These are phyloP conservation scores for Talaromyces nanjingensis DNA, from an alignment of 495 filamentous ascomycete genomes.

Conservation along the genomic window DNA sequence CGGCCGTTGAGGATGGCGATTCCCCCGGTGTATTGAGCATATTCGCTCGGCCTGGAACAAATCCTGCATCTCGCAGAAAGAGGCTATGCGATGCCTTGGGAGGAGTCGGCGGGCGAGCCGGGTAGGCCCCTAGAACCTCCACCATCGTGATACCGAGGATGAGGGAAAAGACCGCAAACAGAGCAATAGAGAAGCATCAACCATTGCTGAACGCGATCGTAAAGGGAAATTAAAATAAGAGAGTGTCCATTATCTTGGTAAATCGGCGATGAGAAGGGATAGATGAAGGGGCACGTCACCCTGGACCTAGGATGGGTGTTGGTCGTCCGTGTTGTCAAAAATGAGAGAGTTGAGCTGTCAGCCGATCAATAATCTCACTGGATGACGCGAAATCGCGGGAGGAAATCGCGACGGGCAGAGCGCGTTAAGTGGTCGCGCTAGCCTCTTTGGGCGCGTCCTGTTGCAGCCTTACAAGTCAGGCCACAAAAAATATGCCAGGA, in stretches of 20 bases:
- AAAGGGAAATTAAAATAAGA: neutral
- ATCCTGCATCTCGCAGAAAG: conserved; percentile 25
- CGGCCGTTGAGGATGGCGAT: conserved; percentile 38
- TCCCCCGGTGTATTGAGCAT: conserved; percentile 39
- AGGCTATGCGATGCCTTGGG: conserved; percentile 46
- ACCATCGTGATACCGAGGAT: conserved; percentile 31
- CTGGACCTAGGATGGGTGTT: neutral
- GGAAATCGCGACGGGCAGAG: conserved; percentile 1
- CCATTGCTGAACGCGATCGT: neutral
- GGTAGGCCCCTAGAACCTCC: conserved; percentile 41
- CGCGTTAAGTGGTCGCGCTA: conserved; percentile 7
- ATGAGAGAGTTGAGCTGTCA: neutral
- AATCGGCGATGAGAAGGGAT: neutral
- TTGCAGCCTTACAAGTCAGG: neutral
- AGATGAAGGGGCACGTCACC: neutral
- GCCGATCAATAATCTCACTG: neutral
- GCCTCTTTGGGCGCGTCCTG: neutral
- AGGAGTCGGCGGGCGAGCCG: conserved; percentile 54
- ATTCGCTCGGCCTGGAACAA: conserved; percentile 12
- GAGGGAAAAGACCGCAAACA: neutral
- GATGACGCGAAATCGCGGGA: conserved; percentile 8
- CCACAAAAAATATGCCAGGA: neutral
- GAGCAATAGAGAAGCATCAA: neutral
- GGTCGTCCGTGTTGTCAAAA: neutral
- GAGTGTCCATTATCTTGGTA: neutral